Evolutionary conservation across 2,329 filamentous ascomycete species (phyloP).

Genomic region (Cladosporium oxysporum): DNA sequence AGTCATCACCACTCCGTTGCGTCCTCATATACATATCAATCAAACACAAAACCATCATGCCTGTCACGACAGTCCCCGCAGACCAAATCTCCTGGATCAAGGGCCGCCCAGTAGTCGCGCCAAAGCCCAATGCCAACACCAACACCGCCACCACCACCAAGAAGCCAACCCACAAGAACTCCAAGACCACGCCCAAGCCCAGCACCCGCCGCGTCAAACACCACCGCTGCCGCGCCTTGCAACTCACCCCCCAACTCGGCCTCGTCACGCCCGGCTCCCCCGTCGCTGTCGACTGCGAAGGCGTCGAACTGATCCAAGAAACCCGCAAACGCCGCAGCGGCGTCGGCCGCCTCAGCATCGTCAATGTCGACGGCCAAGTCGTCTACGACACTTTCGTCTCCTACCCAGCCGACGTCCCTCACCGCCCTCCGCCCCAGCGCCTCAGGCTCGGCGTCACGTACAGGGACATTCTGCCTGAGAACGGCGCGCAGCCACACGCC

Average conservation of each 20-base stretch:
- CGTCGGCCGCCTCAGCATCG: conserved; percentile 16
- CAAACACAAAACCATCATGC: neutral
- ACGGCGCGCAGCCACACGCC: neutral
- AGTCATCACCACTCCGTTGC: neutral
- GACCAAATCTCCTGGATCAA: neutral
- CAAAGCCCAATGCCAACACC: neutral
- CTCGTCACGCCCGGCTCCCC: neutral
- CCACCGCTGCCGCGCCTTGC: neutral
- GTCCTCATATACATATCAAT: neutral
- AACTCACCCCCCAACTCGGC: conserved; percentile 1
- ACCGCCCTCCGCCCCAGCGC: neutral
- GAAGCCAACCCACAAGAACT: neutral
- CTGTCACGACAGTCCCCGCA: neutral
- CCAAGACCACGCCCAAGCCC: neutral
- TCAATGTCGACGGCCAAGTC: neutral
- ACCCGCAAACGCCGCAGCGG: neutral
- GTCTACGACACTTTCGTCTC: conserved; percentile 18
- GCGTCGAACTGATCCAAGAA: neutral
- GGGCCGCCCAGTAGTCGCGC: neutral
- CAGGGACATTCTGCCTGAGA: neutral
- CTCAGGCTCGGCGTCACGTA: neutral
- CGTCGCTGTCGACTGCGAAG: conserved; percentile 17
- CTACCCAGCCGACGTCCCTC: neutral
- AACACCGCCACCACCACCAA: neutral
- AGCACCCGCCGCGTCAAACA: neutral